Evolutionary conservation across 257 asterid genomes (phyloP).

Genomic region (Handroanthus guayacan): DNA sequence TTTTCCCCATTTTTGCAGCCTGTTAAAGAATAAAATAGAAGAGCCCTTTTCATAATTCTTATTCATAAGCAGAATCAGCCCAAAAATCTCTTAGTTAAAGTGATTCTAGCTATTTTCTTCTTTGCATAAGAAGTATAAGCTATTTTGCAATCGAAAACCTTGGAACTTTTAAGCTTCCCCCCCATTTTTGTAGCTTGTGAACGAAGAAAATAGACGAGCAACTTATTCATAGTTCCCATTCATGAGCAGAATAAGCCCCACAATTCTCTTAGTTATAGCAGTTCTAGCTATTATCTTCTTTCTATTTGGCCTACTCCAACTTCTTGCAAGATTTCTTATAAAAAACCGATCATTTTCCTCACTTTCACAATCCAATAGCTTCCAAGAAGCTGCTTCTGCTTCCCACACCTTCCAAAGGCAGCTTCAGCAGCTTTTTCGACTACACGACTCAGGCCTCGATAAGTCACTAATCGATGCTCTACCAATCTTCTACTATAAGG

Average conservation of each 20-base stretch:
- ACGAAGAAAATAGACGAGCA: not conserved
- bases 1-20: no score
- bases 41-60: no score
- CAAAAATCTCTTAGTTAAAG: no score
- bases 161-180: not conserved
- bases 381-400: not conserved
- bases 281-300: slow-evolving; percentile 47
- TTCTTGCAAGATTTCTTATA: slow-evolving; percentile 34
- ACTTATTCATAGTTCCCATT: not conserved
- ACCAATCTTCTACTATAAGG: not conserved
- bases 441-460: not conserved
- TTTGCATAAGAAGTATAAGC: not conserved
- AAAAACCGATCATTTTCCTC: slow-evolving; percentile 44
- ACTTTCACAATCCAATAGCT: slow-evolving; percentile 45
- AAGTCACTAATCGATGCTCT: not conserved
- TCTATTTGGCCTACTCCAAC: slow-evolving; percentile 46
- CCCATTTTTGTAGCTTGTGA: not conserved
- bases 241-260: slow-evolving; percentile 36
- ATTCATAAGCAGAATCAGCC: no score
- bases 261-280: slow-evolving; percentile 38
- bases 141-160: not conserved
- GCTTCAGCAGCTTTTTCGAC: not conserved
- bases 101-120: no score
- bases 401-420: slow-evolving; percentile 3
- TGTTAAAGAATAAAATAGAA: no score